Percentiles rank a stretch among this genome's conserved stretches.
Evolutionary conservation across 768 basidiomycete genomes (phyloP).

Genomic region (Collybiopsis luxurians): DNA sequence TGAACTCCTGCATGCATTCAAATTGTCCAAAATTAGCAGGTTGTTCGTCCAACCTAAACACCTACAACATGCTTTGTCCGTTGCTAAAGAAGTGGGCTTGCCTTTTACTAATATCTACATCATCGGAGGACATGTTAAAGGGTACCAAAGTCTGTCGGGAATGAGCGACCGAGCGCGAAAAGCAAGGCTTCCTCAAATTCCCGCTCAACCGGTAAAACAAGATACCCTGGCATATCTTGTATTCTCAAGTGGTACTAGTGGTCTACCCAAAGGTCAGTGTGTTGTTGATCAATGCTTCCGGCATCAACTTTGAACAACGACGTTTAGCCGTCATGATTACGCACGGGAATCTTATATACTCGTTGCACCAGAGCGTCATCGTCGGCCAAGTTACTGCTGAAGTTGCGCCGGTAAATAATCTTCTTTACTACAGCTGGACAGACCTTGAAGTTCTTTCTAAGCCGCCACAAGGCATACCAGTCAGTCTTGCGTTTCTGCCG

Average conservation of each 20-base stretch:
- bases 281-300: background rate
- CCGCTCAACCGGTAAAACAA: constrained; percentile 41
- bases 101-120: constrained; percentile 46
- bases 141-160: constrained; percentile 40
- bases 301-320: background rate
- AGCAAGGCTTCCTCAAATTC: constrained; percentile 36
- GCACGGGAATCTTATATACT: constrained; percentile 57
- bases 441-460: background rate
- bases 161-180: constrained; percentile 38
- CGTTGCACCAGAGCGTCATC: constrained; percentile 36
- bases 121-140: constrained; percentile 39
- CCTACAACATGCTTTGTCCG: constrained; percentile 39
- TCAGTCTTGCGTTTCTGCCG: constrained; percentile 59
- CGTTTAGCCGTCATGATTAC: constrained; percentile 69
- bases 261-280: constrained; percentile 63
- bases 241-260: constrained; percentile 79
- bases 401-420: constrained; percentile 35
- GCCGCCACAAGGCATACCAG: constrained; percentile 42
- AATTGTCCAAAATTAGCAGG: constrained; percentile 44
- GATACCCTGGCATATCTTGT: constrained; percentile 67
- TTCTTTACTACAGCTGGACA: background rate
- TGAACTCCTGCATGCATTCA: constrained; percentile 52
- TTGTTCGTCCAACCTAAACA: constrained; percentile 51
- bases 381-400: constrained; percentile 25
- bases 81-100: constrained; percentile 33